phyloP scores from a whole-genome alignment of 371 early-diverging fungal genomes.

The Mortierella sp. region DNA sequence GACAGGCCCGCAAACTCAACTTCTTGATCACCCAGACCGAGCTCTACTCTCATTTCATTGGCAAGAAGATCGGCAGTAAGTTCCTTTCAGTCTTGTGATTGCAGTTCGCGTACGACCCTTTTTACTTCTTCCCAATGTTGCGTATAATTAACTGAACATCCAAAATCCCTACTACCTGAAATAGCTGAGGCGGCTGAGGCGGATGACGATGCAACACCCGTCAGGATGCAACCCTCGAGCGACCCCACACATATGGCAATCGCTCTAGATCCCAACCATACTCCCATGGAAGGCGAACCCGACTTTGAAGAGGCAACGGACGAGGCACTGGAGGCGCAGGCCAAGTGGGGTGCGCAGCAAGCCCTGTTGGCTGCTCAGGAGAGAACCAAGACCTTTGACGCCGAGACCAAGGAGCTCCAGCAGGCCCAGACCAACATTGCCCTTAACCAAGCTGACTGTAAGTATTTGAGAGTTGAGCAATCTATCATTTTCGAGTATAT shows the following conservation, averaged over 20 bases:
- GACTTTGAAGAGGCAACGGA: slow-evolving; percentile 86
- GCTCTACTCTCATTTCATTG: slow-evolving; percentile 97
- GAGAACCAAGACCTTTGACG: slow-evolving; percentile 81
- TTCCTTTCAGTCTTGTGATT: background rate
- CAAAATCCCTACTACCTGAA: background rate
- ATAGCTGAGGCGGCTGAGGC: slow-evolving; percentile 65
- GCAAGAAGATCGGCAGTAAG: slow-evolving; percentile 77
- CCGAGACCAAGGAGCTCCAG: slow-evolving; percentile 65
- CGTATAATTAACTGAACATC: background rate
- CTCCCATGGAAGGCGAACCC: slow-evolving; percentile 66
- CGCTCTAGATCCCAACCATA: slow-evolving; percentile 43
- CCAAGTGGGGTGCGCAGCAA: slow-evolving; percentile 81
- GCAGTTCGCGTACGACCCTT: background rate
- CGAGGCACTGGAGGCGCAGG: slow-evolving; percentile 75
- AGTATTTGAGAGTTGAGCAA: slow-evolving; percentile 17
- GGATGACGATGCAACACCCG: slow-evolving; percentile 41
- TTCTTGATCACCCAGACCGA: slow-evolving; percentile 98
- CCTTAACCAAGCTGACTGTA: slow-evolving; percentile 67
- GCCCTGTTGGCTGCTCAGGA: slow-evolving; percentile 84
- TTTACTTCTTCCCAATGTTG: background rate
- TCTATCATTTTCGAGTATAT: background rate
- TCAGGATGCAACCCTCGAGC: slow-evolving; percentile 36
- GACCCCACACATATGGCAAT: slow-evolving; percentile 35
- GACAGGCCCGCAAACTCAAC: slow-evolving; percentile 96
- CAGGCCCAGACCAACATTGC: slow-evolving; percentile 64